A percentile compares a stretch with the other conserved stretches of the same genome.
These are phyloP conservation scores for Malassezia equina DNA, from an alignment of 1,284 basidiomycete genomes.

Conservation along the genomic window DNA sequence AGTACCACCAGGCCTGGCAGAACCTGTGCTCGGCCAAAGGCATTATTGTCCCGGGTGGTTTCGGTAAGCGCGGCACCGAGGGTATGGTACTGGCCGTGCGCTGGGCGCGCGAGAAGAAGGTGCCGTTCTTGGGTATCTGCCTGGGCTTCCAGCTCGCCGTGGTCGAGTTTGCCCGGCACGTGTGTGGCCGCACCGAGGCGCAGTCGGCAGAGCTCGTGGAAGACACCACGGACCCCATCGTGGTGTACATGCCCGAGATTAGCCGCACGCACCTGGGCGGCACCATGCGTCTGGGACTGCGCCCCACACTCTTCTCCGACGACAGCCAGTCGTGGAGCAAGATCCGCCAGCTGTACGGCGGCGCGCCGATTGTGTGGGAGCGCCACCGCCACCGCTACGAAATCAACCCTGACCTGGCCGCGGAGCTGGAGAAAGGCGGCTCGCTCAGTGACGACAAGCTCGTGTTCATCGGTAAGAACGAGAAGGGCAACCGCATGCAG, in stretches of 20 bases:
- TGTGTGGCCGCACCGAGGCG: slow-evolving; percentile 66
- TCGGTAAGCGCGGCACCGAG: slow-evolving; percentile 84
- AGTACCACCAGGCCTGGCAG: slow-evolving; percentile 93
- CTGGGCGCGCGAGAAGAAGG: slow-evolving; percentile 86
- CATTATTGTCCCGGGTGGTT: slow-evolving; percentile 66
- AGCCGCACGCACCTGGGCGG: slow-evolving; percentile 96
- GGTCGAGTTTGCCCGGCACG: slow-evolving; percentile 82
- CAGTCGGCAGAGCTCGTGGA: slow-evolving; percentile 73
- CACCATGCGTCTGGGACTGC: slow-evolving; percentile 90
- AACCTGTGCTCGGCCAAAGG: slow-evolving; percentile 69
- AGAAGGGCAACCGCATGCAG: slow-evolving; percentile 95
- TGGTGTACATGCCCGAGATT: slow-evolving; percentile 98
- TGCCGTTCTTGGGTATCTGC: slow-evolving; percentile 93
- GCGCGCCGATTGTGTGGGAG: slow-evolving; percentile 78
- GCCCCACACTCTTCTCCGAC: slow-evolving; percentile 78
- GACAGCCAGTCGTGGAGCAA: slow-evolving; percentile 52
- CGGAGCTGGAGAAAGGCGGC: slow-evolving; percentile 55
- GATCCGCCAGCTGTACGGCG: slow-evolving; percentile 74
- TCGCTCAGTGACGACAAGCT: slow-evolving; percentile 9
- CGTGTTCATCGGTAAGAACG: slow-evolving; percentile 78
- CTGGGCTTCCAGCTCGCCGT: slow-evolving; percentile 96
- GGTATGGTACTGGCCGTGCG: slow-evolving; percentile 96
- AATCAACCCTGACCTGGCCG: slow-evolving; percentile 81
- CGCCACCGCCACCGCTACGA: slow-evolving; percentile 94
- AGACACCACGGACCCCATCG: slow-evolving; percentile 58